Base-by-base conservation (phyloP, 768 basidiomycete genomes). In the Strobilomyces echinocephalus region DNA sequence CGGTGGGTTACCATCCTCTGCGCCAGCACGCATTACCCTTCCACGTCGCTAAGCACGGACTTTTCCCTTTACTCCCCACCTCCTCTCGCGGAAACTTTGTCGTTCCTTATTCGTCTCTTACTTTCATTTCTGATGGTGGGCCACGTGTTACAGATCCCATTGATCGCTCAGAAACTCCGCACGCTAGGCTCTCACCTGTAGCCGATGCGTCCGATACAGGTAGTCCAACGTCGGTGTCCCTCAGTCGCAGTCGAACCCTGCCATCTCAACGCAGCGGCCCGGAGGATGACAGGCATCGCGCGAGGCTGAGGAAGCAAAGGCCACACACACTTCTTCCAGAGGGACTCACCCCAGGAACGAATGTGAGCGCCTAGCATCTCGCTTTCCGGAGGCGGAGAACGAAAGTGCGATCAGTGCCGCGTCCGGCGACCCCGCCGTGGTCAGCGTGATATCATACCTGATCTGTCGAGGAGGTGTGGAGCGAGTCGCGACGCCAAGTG, bases 161-260 rank as follows among this genome's bases (percentile, higher is more conserved):
- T 10, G 53, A 61, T 44, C 55, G 41, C 38, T 38, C 58, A 26
- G 57, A 52, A 63, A 51, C 66, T 45, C 53, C 71, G 52, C 63
- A 60, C 56, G 63, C 71, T 6, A 71, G 70, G 33, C 75, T 81
- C 42, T 74, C 80, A 36, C 78, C 82, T 10, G 77, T 80, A 20
- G 60, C 67, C 15, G 81, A 84, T 28, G 55, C 67, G 35, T 64
- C 72, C 30, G 65, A 61, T 30, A 48, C 63, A 35, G 54, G 55
- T 28, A 72, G 60, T 38, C 67, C 66, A 46, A 71, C 63, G 35
- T 63, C 65, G 14, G 65, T 68, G 9, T 64, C 72, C 3, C 69
- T 71, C 14, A 74, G 72, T 46, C 76, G 87, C 24, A 87, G 87
- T 62, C 77, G 81, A 52, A 90, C 87, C 35, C 51, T 90, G 43